Conservation (phyloP, 1,284 basidiomycete species). For the Stereum hirsutum region DNA sequence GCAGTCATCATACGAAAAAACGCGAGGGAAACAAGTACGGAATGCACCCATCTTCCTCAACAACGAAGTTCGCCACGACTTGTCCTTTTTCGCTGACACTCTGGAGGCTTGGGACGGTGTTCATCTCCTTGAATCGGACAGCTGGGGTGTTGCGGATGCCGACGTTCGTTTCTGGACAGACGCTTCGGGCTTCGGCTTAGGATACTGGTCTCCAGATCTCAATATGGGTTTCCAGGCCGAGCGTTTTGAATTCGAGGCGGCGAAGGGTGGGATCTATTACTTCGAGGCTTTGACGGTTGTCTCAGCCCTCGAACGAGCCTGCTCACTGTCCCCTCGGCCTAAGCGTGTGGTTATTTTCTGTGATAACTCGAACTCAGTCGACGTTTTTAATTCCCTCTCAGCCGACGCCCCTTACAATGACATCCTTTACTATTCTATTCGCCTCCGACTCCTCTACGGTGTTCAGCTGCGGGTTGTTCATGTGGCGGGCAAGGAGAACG, state of each 20-base stretch:
- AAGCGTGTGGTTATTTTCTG: neutral
- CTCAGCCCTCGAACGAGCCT: neutral
- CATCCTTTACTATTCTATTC: constrained; percentile 18
- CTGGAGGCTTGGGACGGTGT: neutral
- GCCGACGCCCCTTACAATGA: constrained; percentile 18
- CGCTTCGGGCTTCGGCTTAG: neutral
- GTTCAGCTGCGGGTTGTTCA: constrained; percentile 18
- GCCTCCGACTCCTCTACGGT: constrained; percentile 14
- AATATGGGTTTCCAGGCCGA: neutral
- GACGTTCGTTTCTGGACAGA: neutral
- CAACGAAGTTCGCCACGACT: neutral
- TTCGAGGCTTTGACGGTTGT: neutral
- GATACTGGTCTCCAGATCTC: neutral
- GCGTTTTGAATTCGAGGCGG: neutral
- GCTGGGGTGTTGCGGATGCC: neutral
- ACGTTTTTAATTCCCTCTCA: constrained; percentile 24
- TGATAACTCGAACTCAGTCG: constrained; percentile 9
- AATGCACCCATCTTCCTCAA: too few species aligned
- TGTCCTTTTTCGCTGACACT: neutral
- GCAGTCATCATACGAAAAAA: neutral
- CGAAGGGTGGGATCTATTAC: neutral
- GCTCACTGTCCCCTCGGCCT: neutral
- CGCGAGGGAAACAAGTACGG: too few species aligned
- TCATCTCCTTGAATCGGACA: neutral
- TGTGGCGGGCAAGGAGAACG: constrained; percentile 15